A percentile compares a stretch with the other conserved stretches of the same genome.
Conservation (phyloP, 176 grass and related monocot species). For the Musa acuminata region DNA sequence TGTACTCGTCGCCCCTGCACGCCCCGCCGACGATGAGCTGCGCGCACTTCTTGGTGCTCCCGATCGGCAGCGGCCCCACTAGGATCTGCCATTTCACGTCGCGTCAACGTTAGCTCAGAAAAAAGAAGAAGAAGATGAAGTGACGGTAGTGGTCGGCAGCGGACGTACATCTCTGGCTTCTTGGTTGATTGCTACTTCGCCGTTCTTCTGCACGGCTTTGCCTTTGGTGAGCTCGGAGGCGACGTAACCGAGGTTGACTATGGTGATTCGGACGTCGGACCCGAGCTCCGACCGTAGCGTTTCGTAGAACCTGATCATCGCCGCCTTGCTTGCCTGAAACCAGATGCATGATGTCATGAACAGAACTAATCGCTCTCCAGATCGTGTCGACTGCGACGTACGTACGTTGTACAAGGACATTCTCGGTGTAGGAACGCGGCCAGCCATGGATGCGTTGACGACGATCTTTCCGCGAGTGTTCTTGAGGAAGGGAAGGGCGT, state of each 20-base stretch:
- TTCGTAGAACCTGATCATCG: constrained; percentile 31
- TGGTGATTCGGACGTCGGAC: constrained; percentile 26
- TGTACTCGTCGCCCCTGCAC: constrained; percentile 25
- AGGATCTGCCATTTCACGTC: constrained; percentile 19
- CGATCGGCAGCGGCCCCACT: constrained; percentile 30
- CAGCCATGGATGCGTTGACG: constrained; percentile 41
- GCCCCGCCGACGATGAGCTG: constrained; percentile 26
- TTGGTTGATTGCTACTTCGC: constrained; percentile 18
- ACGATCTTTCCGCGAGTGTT: constrained; percentile 42
- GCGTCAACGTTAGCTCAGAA: neutral
- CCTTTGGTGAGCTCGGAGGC: constrained; percentile 39
- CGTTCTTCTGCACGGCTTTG: constrained; percentile 29
- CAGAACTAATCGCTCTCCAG: neutral
- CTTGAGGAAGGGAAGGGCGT: constrained; percentile 48
- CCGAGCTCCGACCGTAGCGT: constrained; percentile 33
- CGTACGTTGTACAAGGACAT: constrained; percentile 66
- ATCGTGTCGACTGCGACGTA: neutral
- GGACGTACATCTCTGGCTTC: constrained; percentile 30
- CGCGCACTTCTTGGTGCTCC: constrained; percentile 15
- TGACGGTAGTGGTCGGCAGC: too few relatives aligned
- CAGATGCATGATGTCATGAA: neutral
- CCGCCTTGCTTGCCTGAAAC: constrained; percentile 40
- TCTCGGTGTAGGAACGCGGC: constrained; percentile 45
- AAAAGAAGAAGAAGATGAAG: neutral
- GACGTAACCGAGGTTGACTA: constrained; percentile 23